Base-by-base conservation (phyloP, 306 rosid species). In the Fragaria vesca region DNA sequence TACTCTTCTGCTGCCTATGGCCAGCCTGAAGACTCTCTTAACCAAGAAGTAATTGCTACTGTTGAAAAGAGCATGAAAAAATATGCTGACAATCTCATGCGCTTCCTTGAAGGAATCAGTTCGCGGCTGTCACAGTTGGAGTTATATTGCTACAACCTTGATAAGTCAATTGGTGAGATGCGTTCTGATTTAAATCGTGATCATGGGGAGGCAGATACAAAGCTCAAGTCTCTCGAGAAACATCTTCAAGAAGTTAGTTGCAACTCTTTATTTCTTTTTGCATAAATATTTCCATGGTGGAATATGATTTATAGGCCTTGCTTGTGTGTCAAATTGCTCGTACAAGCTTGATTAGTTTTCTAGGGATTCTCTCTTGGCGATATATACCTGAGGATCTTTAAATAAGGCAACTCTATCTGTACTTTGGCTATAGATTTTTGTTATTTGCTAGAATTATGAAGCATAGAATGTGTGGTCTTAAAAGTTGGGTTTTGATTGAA, bases 131-230 rank as follows among this genome's bases (percentile, higher is more conserved):
- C 98, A 13, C 91, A 93, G 82, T 80, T 93, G 89, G 98, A 93
- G 77, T 76, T 93, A 51, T 91, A 91, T 81, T 93, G 98, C 85
- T 93, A 93, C 85, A 93, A 91, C 85, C 84, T 93, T 66, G 98
- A 93, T 79, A 93, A 91, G 69, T 91, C 98, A 34, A 90, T 93
- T 60, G 93, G 93, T 78, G 98, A 92, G 90, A 90, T 93, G 97
- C 88, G 96, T 61, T 88, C 94, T 18, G 96, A 93, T 73, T 78
- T 93, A 65, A 76, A 74, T 52, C 92, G 86, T 79, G 96, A 93
- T 73, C 91, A 90, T 62, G 96, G 80, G 76, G 98, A 91, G 79
- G 83, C 92, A 5, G 98, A 93, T 77, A 77, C 82, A 6, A 93
- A 90, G 81, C 91, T 93, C 78, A 88, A 81, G 81, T 86, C 91